A percentile compares a stretch with the other conserved stretches of the same genome.
phyloP scores from a whole-genome alignment of 176 grass and related monocot species.

The Miscanthus lutarioriparius region DNA sequence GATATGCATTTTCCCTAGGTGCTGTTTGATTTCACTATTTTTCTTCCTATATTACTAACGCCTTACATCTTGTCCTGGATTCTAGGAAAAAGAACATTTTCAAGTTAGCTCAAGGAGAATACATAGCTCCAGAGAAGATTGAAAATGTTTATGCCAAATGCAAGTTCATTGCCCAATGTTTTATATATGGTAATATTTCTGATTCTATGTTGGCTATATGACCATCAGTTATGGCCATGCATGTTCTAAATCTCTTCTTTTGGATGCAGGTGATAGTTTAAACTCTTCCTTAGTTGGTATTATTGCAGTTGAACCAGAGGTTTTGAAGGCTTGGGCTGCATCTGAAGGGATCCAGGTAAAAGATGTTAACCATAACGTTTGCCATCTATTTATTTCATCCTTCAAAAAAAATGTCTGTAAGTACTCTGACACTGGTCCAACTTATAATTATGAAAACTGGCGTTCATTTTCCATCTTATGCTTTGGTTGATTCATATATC shows the following conservation, averaged over 20 bases:
- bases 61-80: constrained; percentile 10
- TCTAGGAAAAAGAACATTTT: constrained; percentile 99
- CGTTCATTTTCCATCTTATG: not conserved
- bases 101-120: constrained; percentile 98
- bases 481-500: not conserved
- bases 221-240: not conserved
- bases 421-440: not conserved
- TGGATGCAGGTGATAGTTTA: constrained; percentile 84
- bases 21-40: constrained; percentile 7
- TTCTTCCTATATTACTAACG: constrained; percentile 24
- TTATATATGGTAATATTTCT: constrained; percentile 81
- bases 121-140: constrained; percentile 95
- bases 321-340: constrained; percentile 82
- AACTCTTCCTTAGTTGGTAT: constrained; percentile 84
- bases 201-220: not conserved
- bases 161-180: constrained; percentile 95
- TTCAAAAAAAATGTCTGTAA: not conserved
- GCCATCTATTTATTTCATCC: constrained; percentile 7
- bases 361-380: constrained; percentile 10
- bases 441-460: not conserved
- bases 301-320: constrained; percentile 74
- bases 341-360: constrained; percentile 83
- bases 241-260: constrained; percentile 41
- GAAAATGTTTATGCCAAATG: constrained; percentile 95
- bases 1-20: not conserved